A percentile compares a stretch with the other conserved stretches of the same genome.
Evolutionary conservation across 441 rosid genomes (phyloP).

Genomic region (Gossypium gossypioides): DNA sequence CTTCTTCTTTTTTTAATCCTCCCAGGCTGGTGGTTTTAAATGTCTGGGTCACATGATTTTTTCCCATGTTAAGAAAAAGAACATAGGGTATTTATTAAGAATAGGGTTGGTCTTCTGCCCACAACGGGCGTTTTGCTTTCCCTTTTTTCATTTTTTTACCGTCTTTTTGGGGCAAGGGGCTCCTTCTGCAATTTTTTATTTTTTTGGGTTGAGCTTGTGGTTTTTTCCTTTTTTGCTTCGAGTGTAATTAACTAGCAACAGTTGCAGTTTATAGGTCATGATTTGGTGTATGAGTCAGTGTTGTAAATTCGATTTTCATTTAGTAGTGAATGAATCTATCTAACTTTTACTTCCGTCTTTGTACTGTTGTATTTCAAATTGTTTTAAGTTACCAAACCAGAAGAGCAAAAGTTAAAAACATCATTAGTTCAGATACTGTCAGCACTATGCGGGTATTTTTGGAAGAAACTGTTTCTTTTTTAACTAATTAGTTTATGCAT

Average conservation of each 20-base stretch:
- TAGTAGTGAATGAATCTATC: neutral
- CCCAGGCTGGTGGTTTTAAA: constrained; percentile 22
- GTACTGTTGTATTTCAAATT: too few species aligned
- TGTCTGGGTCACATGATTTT: constrained; percentile 26
- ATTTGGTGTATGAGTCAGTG: constrained; percentile 21
- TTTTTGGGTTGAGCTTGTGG: constrained; percentile 2
- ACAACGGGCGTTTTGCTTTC: constrained; percentile 15
- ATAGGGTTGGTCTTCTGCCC: constrained; percentile 27
- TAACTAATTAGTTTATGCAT: neutral
- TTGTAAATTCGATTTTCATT: constrained; percentile 7
- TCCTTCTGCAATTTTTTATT: constrained; percentile 9
- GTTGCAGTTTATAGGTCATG: constrained; percentile 28
- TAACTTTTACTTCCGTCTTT: too few species aligned
- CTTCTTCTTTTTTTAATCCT: neutral
- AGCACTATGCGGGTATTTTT: neutral
- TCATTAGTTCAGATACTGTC: neutral
- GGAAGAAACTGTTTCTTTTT: neutral
- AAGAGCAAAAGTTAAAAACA: neutral
- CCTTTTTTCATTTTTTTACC: constrained; percentile 7
- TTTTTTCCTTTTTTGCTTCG: constrained; percentile 8
- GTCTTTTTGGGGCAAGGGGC: constrained; percentile 21
- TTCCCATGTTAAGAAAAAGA: constrained; percentile 29
- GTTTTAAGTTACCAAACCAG: too few species aligned
- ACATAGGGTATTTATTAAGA: constrained; percentile 33
- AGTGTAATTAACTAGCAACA: constrained; percentile 23